Base-by-base conservation (phyloP, 2,329 filamentous ascomycete species). In the Penicillium sp. region DNA sequence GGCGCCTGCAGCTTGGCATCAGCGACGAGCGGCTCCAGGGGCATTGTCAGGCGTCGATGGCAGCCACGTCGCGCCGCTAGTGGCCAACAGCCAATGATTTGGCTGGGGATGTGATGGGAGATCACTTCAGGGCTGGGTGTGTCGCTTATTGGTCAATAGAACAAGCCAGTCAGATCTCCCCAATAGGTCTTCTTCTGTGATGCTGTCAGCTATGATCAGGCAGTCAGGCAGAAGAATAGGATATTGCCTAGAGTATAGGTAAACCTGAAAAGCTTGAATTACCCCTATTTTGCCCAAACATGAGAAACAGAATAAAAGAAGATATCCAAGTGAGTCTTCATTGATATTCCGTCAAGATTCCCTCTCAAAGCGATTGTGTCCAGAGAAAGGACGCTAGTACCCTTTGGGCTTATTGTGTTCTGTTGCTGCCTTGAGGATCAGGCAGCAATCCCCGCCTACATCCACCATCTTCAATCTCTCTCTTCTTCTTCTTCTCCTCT, bases 1-100 rank as follows among this genome's bases (percentile, higher is more conserved):
- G 50, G n/a, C 18, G 5, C 20, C 6, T 24, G 16, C 29, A 45
- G 48, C 62, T 64, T 64, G 61, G 63, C 63, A 57, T 34, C 18
- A 49, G 53, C 53, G 52, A 58, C 52, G 51, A 61, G 63, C 63
- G 63, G 61, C 57, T 65, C 56, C 42, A 63, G 63, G 57, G 55
- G 40, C 46, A 45, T 53, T 57, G 46, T 63, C 61, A 65, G 59
- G 61, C 62, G 61, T 49, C 31, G 56, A 53, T 42, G 53, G 45
- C 43, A 32, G 55, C 44, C 49, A 48, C 50, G 47, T 55, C 57
- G 51, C 57, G 53, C 50, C 56, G 37, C 50, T 60, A 61, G 54
- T 50, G 42, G 29, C 32, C 40, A 39, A 10, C 47, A 61, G 43
- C 63, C 63, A 66, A 66, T 66, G 37, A 47, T 50, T 51, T 48